Base-by-base conservation (phyloP, 495 filamentous ascomycete species). In the Aspergillus sclerotiicarbonarius region DNA sequence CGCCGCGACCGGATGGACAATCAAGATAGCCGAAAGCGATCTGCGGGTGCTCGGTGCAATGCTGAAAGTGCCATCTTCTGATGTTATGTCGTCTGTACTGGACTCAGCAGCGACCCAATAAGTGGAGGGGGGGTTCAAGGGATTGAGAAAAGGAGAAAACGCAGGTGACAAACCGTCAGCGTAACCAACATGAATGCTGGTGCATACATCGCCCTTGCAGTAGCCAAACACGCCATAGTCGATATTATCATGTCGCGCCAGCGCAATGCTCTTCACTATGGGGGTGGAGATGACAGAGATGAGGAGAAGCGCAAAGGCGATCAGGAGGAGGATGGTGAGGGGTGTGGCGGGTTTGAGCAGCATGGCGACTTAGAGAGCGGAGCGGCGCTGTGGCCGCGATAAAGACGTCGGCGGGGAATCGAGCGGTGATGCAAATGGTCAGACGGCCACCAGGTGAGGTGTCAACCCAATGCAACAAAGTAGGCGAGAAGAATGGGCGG, bases 181-280 rank as follows among this genome's bases (percentile, higher is more conserved):
- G 73, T 98, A 98, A 65, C 95, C 94, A 59, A 98, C 80, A 66
- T 85, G 80, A 57, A 91, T 84, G n/a, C 75, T 75, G 59, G 81
- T 90, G 68, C 94, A 98, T 43, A 66, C 61, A 29, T 67, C 68
- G 7, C 67, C 71, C 52, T 85, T 77, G 73, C 94, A 98, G 64
- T 85, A 96, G 10, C 94, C 94, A 76, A 97, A 94, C 12, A 98
- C 94, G 7, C 94, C 94, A 74, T 96, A 96, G 53, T 88, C 85
- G 61, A 90, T 82, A 57, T 87, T 85, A 18, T 85, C 67, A 66
- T 84, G 94, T 12, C 82, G 87, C 16, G 88, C 92, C 8, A 98
- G 78, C 1, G 91, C 90, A 32, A 98, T 92, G 10, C 76, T 80
- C 63, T 87, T 87, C 67, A 98, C 85, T 61, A 98, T 90, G 10